A percentile compares a stretch with the other conserved stretches of the same genome.
Conservation (phyloP, 768 basidiomycete species). For the Boletus pseudopeckii region DNA sequence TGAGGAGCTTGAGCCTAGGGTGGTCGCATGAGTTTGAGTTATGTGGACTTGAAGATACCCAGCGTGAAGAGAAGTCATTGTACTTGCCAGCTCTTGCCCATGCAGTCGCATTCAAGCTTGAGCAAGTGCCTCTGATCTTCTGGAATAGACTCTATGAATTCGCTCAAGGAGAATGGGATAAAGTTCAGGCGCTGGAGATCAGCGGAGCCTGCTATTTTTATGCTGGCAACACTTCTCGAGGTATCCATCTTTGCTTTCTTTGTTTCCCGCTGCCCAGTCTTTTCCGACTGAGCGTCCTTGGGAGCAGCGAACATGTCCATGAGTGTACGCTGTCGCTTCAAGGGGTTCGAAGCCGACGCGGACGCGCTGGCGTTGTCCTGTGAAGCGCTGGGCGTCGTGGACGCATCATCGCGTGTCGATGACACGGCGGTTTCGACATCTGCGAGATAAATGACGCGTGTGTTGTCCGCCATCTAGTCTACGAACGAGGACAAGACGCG, state of each 20-base stretch:
- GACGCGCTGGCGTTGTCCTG: constrained; percentile 22
- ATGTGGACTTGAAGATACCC: background rate
- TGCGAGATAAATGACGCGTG: constrained; percentile 41
- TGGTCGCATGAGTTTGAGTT: constrained; percentile 5
- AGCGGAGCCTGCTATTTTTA: constrained; percentile 10
- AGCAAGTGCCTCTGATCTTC: constrained; percentile 59
- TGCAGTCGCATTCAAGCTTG: constrained; percentile 64
- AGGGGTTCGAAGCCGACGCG: constrained; percentile 18
- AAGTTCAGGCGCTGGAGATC: constrained; percentile 47
- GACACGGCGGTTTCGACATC: constrained; percentile 36
- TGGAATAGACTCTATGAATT: constrained; percentile 50
- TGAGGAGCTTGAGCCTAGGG: constrained; percentile 67
- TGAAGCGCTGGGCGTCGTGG: constrained; percentile 20
- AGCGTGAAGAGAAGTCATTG: background rate
- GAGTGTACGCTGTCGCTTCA: constrained; percentile 62
- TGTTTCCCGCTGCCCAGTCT: constrained; percentile 27
- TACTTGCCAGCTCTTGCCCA: constrained; percentile 67
- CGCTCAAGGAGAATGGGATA: constrained; percentile 63
- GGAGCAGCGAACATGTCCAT: constrained; percentile 56
- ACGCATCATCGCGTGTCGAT: constrained; percentile 8
- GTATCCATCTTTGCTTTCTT: constrained; percentile 48
- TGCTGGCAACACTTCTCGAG: constrained; percentile 10
- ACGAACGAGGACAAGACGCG: constrained; percentile 13
- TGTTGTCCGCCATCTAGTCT: constrained; percentile 23
- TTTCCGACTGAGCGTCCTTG: constrained; percentile 25